A percentile compares a stretch with the other conserved stretches of the same genome.
These are phyloP conservation scores for Parsonsia alboflavescens DNA, from an alignment of 257 asterid species.

Conservation along the genomic window DNA sequence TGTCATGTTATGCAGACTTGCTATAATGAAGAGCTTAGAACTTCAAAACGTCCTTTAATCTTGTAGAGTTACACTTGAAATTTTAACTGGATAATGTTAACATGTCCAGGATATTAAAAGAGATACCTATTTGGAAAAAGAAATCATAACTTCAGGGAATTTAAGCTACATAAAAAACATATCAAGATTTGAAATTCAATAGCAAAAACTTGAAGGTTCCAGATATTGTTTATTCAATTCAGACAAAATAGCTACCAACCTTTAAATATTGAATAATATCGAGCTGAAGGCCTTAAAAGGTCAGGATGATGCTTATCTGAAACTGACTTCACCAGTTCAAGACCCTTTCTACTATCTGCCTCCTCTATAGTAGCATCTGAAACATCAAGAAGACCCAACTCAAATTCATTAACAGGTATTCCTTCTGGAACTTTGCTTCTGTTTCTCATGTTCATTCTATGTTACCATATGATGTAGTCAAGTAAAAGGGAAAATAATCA, in stretches of 20 bases:
- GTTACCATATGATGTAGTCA: background rate
- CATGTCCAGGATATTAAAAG: background rate
- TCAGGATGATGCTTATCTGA: conserved; percentile 93
- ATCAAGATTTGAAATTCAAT: background rate
- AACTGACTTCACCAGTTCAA: conserved; percentile 75
- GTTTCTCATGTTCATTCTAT: background rate
- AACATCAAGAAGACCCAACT: conserved; percentile 49
- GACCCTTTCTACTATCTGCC: conserved; percentile 62
- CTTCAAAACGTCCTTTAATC: background rate
- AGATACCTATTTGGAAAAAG: background rate
- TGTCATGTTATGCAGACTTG: too few species aligned
- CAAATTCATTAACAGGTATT: conserved; percentile 25
- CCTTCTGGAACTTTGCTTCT: background rate
- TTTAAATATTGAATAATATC: conserved; percentile 75
- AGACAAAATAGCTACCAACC: conserved; percentile 67
- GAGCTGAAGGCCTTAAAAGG: conserved; percentile 93
- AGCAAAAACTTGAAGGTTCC: background rate
- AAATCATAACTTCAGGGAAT: background rate
- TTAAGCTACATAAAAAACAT: background rate
- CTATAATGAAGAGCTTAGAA: background rate
- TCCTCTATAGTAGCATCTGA: conserved; percentile 72
- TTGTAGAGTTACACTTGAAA: background rate
- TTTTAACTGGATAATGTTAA: background rate
- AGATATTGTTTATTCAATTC: background rate
- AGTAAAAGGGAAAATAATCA: background rate